Conservation (phyloP, 1,284 basidiomycete species). For the Puccinia polysora region DNA sequence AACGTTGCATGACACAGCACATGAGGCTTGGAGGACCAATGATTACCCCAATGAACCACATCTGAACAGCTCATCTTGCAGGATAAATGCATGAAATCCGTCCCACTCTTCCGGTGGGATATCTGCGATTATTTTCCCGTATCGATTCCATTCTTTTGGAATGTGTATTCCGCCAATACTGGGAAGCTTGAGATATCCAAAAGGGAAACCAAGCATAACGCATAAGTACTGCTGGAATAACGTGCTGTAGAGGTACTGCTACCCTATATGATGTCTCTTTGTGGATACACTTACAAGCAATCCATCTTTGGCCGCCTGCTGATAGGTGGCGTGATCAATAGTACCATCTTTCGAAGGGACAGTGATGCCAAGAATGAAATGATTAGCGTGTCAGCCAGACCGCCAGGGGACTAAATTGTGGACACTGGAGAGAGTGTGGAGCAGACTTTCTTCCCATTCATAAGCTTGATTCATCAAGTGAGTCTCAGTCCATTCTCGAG, state of each 20-base stretch:
- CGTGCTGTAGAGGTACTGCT: no score
- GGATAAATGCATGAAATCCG: slow-evolving; percentile 45
- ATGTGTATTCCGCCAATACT: slow-evolving; percentile 34
- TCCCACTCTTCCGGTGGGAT: slow-evolving; percentile 42
- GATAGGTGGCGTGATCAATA: slow-evolving; percentile 37
- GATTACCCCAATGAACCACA: slow-evolving; percentile 44
- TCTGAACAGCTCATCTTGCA: slow-evolving; percentile 41
- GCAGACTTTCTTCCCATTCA: slow-evolving; percentile 36
- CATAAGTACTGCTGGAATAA: no score
- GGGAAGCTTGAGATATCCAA: slow-evolving; percentile 13
- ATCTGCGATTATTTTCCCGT: slow-evolving; percentile 43
- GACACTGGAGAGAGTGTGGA: no score
- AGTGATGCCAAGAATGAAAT: slow-evolving; percentile 36
- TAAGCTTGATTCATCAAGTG: slow-evolving; percentile 42
- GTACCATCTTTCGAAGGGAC: slow-evolving; percentile 22
- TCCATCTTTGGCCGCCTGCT: slow-evolving; percentile 41
- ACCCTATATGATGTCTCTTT: no score
- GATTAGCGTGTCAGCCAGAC: no score
- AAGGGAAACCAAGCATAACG: no score
- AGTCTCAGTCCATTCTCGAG: slow-evolving; percentile 44
- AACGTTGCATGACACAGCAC: not conserved
- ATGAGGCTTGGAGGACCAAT: not conserved
- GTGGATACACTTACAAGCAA: slow-evolving; percentile 35
- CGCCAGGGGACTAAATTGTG: not conserved
- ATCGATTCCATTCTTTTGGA: slow-evolving; percentile 39